These are phyloP conservation scores for Pterocarpus macrocarpus DNA, from an alignment of 306 rosid species.

Conservation along the genomic window DNA sequence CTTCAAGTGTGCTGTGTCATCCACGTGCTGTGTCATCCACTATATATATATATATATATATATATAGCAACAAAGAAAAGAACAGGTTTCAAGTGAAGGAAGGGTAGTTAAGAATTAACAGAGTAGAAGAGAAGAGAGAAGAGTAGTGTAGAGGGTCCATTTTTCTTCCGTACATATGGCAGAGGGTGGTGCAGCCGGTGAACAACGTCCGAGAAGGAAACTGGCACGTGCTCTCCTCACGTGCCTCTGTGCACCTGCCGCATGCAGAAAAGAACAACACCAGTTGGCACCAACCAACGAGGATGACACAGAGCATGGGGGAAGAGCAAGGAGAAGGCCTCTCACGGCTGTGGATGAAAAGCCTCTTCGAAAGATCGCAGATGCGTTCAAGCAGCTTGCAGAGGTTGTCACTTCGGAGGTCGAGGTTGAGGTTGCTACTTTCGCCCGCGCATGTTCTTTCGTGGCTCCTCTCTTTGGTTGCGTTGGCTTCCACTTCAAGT, in stretches of 20 bases:
- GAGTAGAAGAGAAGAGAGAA: not conserved
- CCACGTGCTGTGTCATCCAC: too few species aligned
- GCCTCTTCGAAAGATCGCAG: conserved; percentile 33
- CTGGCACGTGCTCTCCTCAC: not conserved
- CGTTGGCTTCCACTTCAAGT: conserved; percentile 38
- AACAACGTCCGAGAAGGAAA: conserved; percentile 5
- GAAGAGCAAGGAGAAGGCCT: not conserved
- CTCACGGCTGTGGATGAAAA: conserved; percentile 1
- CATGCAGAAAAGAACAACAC: not conserved
- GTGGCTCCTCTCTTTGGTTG: conserved; percentile 33
- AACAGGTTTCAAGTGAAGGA: not conserved
- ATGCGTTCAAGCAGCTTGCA: conserved; percentile 35
- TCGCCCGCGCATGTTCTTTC: conserved; percentile 28
- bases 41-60: too few species aligned
- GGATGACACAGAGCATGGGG: not conserved
- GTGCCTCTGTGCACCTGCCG: conserved; percentile 5
- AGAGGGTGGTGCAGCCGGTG: not conserved
- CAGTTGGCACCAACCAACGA: not conserved
- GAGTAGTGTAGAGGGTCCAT: not conserved
- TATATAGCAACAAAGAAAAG: too few species aligned
- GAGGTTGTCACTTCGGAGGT: not conserved
- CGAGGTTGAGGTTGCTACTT: conserved; percentile 13
- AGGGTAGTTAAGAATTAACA: not conserved
- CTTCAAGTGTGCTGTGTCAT: too few species aligned
- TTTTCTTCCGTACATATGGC: not conserved